phyloP scores from a whole-genome alignment of 148 eudicot genomes.

The Fagopyrum esculentum region DNA sequence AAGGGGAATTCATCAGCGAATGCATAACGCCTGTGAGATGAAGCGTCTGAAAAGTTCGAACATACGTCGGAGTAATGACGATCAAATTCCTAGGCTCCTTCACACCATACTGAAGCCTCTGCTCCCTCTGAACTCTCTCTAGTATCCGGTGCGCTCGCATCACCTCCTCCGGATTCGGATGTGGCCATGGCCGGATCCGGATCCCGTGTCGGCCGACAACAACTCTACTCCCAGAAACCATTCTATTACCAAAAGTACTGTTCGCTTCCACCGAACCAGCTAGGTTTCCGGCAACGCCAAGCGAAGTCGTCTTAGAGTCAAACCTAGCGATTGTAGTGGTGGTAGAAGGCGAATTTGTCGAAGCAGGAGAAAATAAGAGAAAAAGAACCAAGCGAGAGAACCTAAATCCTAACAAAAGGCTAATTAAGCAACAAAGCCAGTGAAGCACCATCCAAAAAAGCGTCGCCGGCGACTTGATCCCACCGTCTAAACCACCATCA shows the following conservation, averaged over 20 bases:
- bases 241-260: constrained; percentile 15
- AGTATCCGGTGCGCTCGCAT: constrained; percentile 75
- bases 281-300: constrained; percentile 15
- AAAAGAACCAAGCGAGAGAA: constrained; percentile 75
- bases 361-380: constrained; percentile 41
- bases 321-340: constrained; percentile 14
- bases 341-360: constrained; percentile 24
- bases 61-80: constrained; percentile 86
- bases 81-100: constrained; percentile 60
- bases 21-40: constrained; percentile 92
- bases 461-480: constrained; percentile 49
- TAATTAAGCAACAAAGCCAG: constrained; percentile 64
- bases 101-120: constrained; percentile 75
- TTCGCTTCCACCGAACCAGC: constrained; percentile 23
- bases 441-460: constrained; percentile 64
- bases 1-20: constrained; percentile 74
- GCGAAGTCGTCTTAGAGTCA: constrained; percentile 21
- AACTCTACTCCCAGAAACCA: constrained; percentile 39
- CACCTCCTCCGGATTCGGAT: constrained; percentile 84
- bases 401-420: constrained; percentile 76
- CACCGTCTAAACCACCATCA: constrained; percentile 26
- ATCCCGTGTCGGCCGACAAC: constrained; percentile 95
- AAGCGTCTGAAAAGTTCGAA: constrained; percentile 74
- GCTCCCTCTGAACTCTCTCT: constrained; percentile 81
- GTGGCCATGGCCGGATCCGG: constrained; percentile 91